Percentiles rank a stretch among this genome's conserved stretches.
Evolutionary conservation across 176 grass and related monocot genomes (phyloP).

Genomic region (Oryza australiensis): DNA sequence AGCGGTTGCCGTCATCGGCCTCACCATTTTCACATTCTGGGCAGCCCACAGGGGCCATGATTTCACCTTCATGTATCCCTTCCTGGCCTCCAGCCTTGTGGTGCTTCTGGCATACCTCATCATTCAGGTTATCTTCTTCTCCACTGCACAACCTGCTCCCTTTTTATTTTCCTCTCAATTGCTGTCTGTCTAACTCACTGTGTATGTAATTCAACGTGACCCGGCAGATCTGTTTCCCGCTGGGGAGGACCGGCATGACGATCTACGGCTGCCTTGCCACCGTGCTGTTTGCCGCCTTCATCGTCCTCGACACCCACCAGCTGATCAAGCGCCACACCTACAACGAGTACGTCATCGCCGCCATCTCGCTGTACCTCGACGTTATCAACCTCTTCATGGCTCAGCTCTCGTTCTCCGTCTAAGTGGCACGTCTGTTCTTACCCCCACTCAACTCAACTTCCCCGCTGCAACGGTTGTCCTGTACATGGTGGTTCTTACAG

Average conservation of each 20-base stretch:
- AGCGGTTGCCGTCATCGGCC: slow-evolving; percentile 36
- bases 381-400: slow-evolving; percentile 79
- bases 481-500: slow-evolving; percentile 1
- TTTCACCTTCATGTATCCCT: slow-evolving; percentile 56
- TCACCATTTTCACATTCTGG: slow-evolving; percentile 70
- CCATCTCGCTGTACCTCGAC: slow-evolving; percentile 67
- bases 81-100: slow-evolving; percentile 46
- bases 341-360: slow-evolving; percentile 54
- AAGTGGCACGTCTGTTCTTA: background rate
- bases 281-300: slow-evolving; percentile 52
- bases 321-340: slow-evolving; percentile 65
- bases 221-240: slow-evolving; percentile 48
- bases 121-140: slow-evolving; percentile 49
- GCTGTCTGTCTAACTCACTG: background rate
- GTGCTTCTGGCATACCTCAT: slow-evolving; percentile 42
- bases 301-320: slow-evolving; percentile 54
- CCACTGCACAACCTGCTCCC: background rate
- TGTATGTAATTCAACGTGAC: slow-evolving; percentile 5
- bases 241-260: slow-evolving; percentile 38
- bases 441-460: background rate
- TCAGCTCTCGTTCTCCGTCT: slow-evolving; percentile 20
- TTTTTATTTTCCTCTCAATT: background rate
- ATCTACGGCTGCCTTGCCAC: slow-evolving; percentile 49
- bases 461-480: background rate
- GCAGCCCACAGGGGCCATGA: slow-evolving; percentile 51